phyloP scores from a whole-genome alignment of 352 stramenopile genomes.

The Phytophthora hybrid region DNA sequence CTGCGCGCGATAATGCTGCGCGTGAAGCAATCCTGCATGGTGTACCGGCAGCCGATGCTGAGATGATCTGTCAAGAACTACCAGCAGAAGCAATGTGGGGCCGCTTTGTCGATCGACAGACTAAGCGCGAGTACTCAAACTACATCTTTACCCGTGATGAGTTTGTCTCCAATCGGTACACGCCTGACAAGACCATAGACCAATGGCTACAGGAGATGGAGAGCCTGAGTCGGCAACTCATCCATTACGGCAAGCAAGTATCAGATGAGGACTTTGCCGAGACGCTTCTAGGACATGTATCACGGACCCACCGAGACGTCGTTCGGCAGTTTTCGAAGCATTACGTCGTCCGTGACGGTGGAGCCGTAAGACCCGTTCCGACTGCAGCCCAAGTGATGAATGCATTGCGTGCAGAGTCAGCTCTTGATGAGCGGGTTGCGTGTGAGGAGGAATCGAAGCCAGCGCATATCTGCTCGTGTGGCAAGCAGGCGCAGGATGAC shows the following conservation, averaged over 20 bases:
- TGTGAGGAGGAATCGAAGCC: conserved; percentile 7
- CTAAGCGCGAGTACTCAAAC: conserved; percentile 23
- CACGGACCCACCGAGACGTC: conserved; percentile 18
- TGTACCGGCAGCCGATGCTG: not conserved
- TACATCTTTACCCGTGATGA: conserved; percentile 13
- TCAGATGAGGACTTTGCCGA: conserved; percentile 19
- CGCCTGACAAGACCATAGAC: conserved; percentile 14
- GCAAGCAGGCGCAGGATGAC: conserved; percentile 1
- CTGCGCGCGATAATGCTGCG: conserved; percentile 5
- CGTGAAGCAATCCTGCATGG: conserved; percentile 13
- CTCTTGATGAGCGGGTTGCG: conserved; percentile 12
- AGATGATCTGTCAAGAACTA: conserved; percentile 23
- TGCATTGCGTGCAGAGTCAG: not conserved
- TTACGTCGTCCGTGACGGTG: conserved; percentile 19
- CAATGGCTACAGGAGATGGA: conserved; percentile 17
- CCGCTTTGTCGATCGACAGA: conserved; percentile 16
- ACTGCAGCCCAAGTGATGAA: conserved; percentile 2
- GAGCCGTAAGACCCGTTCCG: conserved; percentile 1
- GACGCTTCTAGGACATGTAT: conserved; percentile 12
- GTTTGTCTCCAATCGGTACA: conserved; percentile 21
- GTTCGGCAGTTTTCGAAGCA: conserved; percentile 20
- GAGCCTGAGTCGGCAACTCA: conserved; percentile 1
- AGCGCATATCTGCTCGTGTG: conserved; percentile 10
- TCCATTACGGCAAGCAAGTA: conserved; percentile 15
- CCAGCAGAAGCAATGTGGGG: conserved; percentile 12